Conservation (phyloP, 192 early-diverging fungal genomes). For the Coemansia sp. region DNA sequence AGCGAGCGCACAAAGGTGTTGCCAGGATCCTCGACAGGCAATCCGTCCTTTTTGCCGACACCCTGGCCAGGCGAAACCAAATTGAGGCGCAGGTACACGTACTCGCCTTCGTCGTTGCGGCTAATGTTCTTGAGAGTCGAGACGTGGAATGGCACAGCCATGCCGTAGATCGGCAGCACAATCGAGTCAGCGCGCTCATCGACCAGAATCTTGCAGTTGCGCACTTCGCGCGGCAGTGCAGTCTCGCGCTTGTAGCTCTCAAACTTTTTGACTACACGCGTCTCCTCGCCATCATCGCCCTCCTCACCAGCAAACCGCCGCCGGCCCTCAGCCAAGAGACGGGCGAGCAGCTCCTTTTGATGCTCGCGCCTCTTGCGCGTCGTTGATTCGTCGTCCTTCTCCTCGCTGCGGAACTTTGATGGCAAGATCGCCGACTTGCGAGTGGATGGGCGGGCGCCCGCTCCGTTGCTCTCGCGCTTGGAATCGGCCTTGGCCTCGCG, state of each 20-base stretch:
- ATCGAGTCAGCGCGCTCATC: conserved; percentile 86
- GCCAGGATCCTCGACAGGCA: conserved; percentile 82
- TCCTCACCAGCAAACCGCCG: conserved; percentile 71
- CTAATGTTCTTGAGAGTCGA: conserved; percentile 92
- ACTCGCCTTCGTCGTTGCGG: conserved; percentile 94
- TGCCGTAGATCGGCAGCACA: conserved; percentile 92
- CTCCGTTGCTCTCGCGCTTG: conserved; percentile 22
- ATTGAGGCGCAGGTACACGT: conserved; percentile 89
- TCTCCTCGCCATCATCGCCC: conserved; percentile 64
- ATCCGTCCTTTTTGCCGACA: conserved; percentile 85
- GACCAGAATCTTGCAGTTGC: conserved; percentile 81
- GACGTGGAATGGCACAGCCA: conserved; percentile 98
- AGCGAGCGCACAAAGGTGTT: conserved; percentile 92
- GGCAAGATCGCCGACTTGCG: conserved; percentile 69
- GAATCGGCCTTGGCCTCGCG: conserved; percentile 18
- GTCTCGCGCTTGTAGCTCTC: conserved; percentile 95
- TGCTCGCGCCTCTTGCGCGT: conserved; percentile 80
- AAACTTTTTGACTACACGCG: conserved; percentile 81
- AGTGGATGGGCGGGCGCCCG: conserved; percentile 28
- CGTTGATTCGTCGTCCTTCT: conserved; percentile 74
- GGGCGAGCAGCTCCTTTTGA: conserved; percentile 82
- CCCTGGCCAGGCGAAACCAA: conserved; percentile 94
- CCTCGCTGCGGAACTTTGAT: conserved; percentile 80
- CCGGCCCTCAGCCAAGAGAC: conserved; percentile 79
- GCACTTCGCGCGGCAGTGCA: conserved; percentile 79